phyloP scores from a whole-genome alignment of 2,329 filamentous ascomycete species.

The Verticillium klebahnii region DNA sequence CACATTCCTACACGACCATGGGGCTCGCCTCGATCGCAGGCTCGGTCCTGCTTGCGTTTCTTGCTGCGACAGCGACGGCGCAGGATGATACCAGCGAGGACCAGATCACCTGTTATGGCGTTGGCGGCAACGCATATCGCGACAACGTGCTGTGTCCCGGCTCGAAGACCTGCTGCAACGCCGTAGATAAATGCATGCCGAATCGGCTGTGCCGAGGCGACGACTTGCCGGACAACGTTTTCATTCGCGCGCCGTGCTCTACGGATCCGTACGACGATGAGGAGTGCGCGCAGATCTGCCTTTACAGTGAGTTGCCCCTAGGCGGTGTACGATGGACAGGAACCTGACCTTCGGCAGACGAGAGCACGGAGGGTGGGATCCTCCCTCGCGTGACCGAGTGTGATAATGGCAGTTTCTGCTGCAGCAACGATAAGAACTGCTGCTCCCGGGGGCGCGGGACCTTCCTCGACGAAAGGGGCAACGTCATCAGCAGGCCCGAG shows the following conservation, averaged over 20 bases:
- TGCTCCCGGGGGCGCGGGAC: not conserved
- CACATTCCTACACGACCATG: too few relatives aligned
- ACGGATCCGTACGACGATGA: not conserved
- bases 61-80: not conserved
- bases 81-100: not conserved
- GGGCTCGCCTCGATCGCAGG: not conserved
- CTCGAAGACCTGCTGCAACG: not conserved
- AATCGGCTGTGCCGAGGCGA: not conserved
- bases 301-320: not conserved
- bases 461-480: constrained; percentile 1
- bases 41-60: not conserved
- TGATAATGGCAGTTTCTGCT: constrained; percentile 2
- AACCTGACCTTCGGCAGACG: not conserved
- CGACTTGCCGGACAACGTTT: not conserved
- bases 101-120: constrained; percentile 1
- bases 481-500: not conserved
- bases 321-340: too few relatives aligned
- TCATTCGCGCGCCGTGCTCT: not conserved
- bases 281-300: not conserved
- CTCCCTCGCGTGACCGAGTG: not conserved
- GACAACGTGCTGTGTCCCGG: not conserved
- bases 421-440: not conserved
- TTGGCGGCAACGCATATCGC: not conserved
- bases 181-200: not conserved
- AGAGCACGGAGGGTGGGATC: not conserved